Evolutionary conservation across 345 rosid genomes (phyloP).

Genomic region (Camelina hispida): DNA sequence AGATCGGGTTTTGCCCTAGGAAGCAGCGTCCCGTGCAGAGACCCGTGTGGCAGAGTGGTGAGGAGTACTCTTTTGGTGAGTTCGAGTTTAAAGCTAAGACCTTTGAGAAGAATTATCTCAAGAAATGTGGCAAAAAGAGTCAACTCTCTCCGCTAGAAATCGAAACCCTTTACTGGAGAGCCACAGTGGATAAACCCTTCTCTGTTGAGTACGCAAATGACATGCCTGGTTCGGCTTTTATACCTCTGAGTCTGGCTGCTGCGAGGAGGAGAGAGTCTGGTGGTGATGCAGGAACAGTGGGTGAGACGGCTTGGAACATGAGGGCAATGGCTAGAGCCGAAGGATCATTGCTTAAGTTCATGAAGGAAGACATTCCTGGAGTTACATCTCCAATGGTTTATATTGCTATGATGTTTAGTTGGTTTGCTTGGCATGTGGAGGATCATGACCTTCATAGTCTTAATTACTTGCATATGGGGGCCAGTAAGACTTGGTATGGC

Average conservation of each 20-base stretch:
- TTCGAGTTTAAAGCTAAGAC: constrained; percentile 85
- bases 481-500: constrained; percentile 98
- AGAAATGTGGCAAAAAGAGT: constrained; percentile 63
- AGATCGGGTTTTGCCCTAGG: constrained; percentile 99
- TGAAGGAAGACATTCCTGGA: constrained; percentile 99
- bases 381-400: constrained; percentile 99
- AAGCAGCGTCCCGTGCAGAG: constrained; percentile 87
- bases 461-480: constrained; percentile 97
- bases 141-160: constrained; percentile 63
- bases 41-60: constrained; percentile 99
- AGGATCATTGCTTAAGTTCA: constrained; percentile 88
- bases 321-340: constrained; percentile 89
- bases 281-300: constrained; percentile 70
- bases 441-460: constrained; percentile 98
- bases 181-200: constrained; percentile 88
- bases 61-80: constrained; percentile 76
- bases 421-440: constrained; percentile 99
- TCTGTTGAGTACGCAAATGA: constrained; percentile 96
- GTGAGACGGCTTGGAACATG: constrained; percentile 97
- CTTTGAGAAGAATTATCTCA: constrained; percentile 72
- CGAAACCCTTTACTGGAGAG: constrained; percentile 97
- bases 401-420: constrained; percentile 95
- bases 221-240: constrained; percentile 98
- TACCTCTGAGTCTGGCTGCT: constrained; percentile 47
- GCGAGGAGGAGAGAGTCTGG: constrained; percentile 61